Conservation (phyloP, 148 eudicot species). For the Bassia scoparia region DNA sequence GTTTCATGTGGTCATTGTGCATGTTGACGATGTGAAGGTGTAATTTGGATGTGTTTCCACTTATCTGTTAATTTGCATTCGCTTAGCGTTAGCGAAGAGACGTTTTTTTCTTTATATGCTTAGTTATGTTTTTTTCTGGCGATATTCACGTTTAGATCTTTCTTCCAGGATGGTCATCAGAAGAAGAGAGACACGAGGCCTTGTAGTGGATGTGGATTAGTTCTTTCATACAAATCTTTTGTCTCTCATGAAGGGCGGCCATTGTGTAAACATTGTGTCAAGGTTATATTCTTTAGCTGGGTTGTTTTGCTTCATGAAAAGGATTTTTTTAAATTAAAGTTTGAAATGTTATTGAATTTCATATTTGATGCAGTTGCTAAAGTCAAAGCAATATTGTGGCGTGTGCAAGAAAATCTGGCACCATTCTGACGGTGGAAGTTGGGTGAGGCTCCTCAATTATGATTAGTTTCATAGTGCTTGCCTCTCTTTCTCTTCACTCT, state of each 20-base stretch:
- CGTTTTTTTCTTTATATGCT: conserved; percentile 17
- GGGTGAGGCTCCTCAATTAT: conserved; percentile 51
- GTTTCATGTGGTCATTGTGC: background rate
- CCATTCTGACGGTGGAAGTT: conserved; percentile 88
- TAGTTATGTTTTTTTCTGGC: background rate
- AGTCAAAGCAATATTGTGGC: conserved; percentile 90
- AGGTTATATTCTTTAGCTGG: conserved; percentile 17
- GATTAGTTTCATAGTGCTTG: background rate
- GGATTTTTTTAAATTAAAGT: background rate
- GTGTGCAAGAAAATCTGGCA: conserved; percentile 91
- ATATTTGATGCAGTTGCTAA: conserved; percentile 49
- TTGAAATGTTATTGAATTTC: conserved; percentile 14
- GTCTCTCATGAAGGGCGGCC: conserved; percentile 35
- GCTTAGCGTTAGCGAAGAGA: background rate
- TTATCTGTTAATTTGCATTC: background rate
- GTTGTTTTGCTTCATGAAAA: background rate
- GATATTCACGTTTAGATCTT: conserved; percentile 6
- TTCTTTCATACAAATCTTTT: conserved; percentile 49
- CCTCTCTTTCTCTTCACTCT: background rate
- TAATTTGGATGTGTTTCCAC: background rate
- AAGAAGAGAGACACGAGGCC: conserved; percentile 49
- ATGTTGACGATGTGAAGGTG: background rate
- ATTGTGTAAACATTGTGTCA: conserved; percentile 71
- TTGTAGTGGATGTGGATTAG: conserved; percentile 77
- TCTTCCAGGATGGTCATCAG: conserved; percentile 43